Base-by-base conservation (phyloP, 2,329 filamentous ascomycete genomes). In the Emericellopsis cladophorae region DNA sequence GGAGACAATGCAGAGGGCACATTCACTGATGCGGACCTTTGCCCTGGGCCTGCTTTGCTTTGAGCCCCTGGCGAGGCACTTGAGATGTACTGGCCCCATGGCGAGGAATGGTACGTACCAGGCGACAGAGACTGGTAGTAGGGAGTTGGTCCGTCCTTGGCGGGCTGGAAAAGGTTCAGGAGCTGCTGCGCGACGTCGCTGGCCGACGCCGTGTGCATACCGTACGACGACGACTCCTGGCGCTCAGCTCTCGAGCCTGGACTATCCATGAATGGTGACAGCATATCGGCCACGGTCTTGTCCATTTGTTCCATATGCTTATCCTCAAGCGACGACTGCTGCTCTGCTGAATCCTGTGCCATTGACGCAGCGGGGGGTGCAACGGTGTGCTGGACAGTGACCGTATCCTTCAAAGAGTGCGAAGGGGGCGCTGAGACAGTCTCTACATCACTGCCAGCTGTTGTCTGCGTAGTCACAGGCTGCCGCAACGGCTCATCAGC, bases 151-250 rank as follows among this genome's bases (percentile, higher is more conserved):
- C 34, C 35, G n/a, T 40, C 37, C n/a, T 18, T 29, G 22, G 37
- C 35, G 4, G 35, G 21, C 10, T 44, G 24, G 35, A 38, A 44
- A 6, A 32, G 21, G n/a, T 34, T 34, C 14, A 44, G 42, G 11
- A 44, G 42, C 31, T 44, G 39, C 14, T 41, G 34, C 7, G 42
- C 42, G 2, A 72, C 48, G 15, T 72, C 70, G 37, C 71, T 66
- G 22, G 71, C 67, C 7, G 67, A 71, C 3, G 59, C 52, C 9
- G 66, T 68, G 49, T 70, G 65, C 70, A 76, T 74, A 14, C 69
- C 73, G 45, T 75, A 76, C 2, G 68, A 74, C 4, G 54, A 55
- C 15, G 56, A 53, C 18, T 45, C 44, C 1, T 56, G 52, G 35
- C 57, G 54, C 36, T 54, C 48, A 15, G 58, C 54, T 34, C 64